Evolutionary conservation across 768 basidiomycete genomes (phyloP), one percentile per base, ranked within the genome.

Genomic region (Amyloporia xantha): DNA sequence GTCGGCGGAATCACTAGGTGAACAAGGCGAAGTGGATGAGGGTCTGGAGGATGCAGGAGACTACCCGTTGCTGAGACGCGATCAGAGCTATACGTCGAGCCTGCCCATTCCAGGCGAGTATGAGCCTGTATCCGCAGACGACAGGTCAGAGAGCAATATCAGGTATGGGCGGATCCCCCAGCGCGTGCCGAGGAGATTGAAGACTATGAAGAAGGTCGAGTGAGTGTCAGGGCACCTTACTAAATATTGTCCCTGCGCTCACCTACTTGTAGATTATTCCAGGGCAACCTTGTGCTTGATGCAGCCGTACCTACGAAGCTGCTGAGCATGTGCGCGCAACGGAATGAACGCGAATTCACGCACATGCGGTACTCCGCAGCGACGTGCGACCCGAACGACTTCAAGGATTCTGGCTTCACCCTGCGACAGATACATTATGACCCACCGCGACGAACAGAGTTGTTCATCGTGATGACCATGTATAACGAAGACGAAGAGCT

Each of bases 381-480:
- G 13, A 98, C 95, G 0, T 93, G 90, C 68, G 94, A 97, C 66
- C 95, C 95, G 5, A 92, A 97, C 66, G 83, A 91, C 61, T 98
- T 97, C 66, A 76, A 83, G 59, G 71, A 81, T 21, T 67, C 78
- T 10, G 82, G 86, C 1, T 98, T 95, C 68, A 89, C 91, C 0
- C 74, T 97, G 5, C 81, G 95, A 2, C 94, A 95, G 64, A 76
- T 81, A 17, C 80, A 90, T 58, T 94, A 95, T 65, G 89, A 94
- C 58, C 92, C 92, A 0, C 86, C 90, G 0, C 74, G 94, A 17
- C 75, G 86, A 27, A 96, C 94, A 27, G 95, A 98, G 66, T 71
- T 97, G 13, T 95, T 96, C 69, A 94, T 97, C 57, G 94, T 96
- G 37, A 86, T 97, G 80, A 97, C 94, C 12, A 96, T 97, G 93